Base-by-base conservation (phyloP, 2,329 filamentous ascomycete genomes). In the Aspergillus tanneri region DNA sequence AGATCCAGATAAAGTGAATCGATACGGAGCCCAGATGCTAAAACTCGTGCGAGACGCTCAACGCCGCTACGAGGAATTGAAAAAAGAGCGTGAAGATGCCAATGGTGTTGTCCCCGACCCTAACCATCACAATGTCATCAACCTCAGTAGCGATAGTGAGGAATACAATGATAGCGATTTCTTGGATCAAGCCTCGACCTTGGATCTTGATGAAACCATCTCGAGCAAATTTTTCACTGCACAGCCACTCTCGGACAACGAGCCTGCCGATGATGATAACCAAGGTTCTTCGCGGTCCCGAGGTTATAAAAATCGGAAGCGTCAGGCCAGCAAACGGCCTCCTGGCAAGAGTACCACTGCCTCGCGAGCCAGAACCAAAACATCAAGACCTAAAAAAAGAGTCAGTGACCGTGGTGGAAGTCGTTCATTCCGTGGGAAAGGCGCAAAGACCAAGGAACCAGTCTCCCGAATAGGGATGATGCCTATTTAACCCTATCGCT, bases 101-200 rank as follows among this genome's bases (percentile, higher is more conserved):
- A 79, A 82, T 53, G 77, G 77, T 30, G 58, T 70, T 61, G 65
- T 73, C 18, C 68, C 67, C 19, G 71, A 73, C 52, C 71, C 67
- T 8, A 73, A 75, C 34, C 73, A 75, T 42, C 69, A 71, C 46
- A 76, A 73, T 51, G 72, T 72, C 42, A 68, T 75, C 52, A 70
- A 69, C 44, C 63, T 73, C 43, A 71, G 67, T 39, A 72, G 70
- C 47, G 48, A 50, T 25, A 50, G 51, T 5, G 62, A 69, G 35
- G 70, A 74, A 25, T 72, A 75, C 53, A 65, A 64, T 47, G 62
- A 63, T 22, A 66, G 54, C 4, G 60, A 67, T 39, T 65, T 70
- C 21, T 54, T 57, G 16, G 61, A 66, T 32, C 56, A 63, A 30
- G 54, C 47, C 4, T 54, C 58, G 12, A 49, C 42, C 5, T 51